phyloP scores from a whole-genome alignment of 2,329 filamentous ascomycete genomes.

The Alternaria metachromatica region DNA sequence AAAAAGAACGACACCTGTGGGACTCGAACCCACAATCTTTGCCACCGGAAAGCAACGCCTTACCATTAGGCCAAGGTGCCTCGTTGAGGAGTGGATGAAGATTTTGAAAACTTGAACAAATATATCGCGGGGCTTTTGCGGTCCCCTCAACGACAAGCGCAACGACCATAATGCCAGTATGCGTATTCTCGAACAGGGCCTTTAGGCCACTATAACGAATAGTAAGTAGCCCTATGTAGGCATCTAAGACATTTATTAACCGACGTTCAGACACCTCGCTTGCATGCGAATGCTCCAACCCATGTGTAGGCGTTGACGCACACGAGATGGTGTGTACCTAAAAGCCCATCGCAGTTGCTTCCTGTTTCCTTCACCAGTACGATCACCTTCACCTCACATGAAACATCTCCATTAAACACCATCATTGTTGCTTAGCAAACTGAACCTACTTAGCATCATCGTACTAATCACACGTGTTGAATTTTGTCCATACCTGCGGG shows the following conservation, averaged over 20 bases:
- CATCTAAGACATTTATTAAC: neutral
- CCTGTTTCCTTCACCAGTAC: neutral
- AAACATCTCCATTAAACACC: neutral
- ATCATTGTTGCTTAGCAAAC: neutral
- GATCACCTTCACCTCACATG: neutral
- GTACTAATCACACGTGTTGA: neutral
- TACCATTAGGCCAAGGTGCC: conserved; percentile 54
- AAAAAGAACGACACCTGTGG: conserved; percentile 44
- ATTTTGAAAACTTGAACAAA: neutral
- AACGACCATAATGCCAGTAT: neutral
- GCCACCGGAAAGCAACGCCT: conserved; percentile 55
- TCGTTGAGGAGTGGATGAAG: neutral
- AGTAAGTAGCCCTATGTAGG: neutral
- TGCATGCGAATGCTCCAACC: conserved; percentile 11
- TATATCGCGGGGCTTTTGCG: neutral
- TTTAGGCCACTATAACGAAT: neutral
- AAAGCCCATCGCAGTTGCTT: neutral
- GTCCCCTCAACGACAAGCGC: neutral
- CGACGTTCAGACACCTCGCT: neutral
- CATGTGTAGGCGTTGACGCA: conserved; percentile 3
- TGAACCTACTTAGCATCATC: neutral
- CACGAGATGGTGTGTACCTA: neutral
- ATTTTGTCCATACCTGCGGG: neutral
- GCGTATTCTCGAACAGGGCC: neutral
- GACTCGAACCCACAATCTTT: conserved; percentile 56